A percentile compares a stretch with the other conserved stretches of the same genome.
These are phyloP conservation scores for Syncephalis fuscata DNA, from an alignment of 371 early-diverging fungal species.

Conservation along the genomic window DNA sequence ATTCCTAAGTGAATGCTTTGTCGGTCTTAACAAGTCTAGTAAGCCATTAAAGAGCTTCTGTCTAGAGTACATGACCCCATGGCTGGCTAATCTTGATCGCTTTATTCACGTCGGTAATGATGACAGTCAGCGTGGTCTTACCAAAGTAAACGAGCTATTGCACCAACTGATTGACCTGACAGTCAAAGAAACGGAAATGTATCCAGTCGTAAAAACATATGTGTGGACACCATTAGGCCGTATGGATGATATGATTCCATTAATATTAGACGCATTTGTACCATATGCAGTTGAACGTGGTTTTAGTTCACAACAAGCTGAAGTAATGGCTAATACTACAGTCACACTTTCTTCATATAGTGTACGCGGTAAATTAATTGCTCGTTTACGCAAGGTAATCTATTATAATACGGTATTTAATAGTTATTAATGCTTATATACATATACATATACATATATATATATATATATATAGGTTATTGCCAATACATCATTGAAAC, in stretches of 20 bases:
- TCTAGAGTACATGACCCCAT: constrained; percentile 80
- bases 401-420: too few species aligned
- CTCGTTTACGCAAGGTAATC: constrained; percentile 54
- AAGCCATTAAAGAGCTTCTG: constrained; percentile 60
- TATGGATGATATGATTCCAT: constrained; percentile 60
- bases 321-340: constrained; percentile 73
- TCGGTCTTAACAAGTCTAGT: constrained; percentile 66
- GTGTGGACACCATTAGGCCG: constrained; percentile 71
- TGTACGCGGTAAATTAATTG: constrained; percentile 62
- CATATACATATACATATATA: too few species aligned
- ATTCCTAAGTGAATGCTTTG: constrained; percentile 73
- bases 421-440: too few species aligned
- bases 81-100: constrained; percentile 52
- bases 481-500: constrained; percentile 55
- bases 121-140: constrained; percentile 26
- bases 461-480: constrained; percentile 8
- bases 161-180: constrained; percentile 67
- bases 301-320: constrained; percentile 61
- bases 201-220: constrained; percentile 64
- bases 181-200: constrained; percentile 69
- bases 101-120: neutral
- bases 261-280: constrained; percentile 69
- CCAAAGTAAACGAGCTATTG: constrained; percentile 56
- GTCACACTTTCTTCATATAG: constrained; percentile 75
- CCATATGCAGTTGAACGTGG: constrained; percentile 64